A percentile compares a stretch with the other conserved stretches of the same genome.
phyloP scores from a whole-genome alignment of 345 rosid genomes.

The Garcia nutans region DNA sequence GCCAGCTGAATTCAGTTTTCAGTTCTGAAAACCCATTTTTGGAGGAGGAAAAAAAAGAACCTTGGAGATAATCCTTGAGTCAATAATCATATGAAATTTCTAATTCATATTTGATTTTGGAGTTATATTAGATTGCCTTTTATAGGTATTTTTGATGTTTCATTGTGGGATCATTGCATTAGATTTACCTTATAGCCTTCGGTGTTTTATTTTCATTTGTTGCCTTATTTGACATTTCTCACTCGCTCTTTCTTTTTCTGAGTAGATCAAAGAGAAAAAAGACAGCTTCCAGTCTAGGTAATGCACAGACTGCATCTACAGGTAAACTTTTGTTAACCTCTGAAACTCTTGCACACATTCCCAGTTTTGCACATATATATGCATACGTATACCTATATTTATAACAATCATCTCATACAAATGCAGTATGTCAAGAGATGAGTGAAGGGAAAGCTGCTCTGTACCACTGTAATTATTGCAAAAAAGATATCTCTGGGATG shows the following conservation, averaged over 20 bases:
- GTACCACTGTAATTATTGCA: slow-evolving; percentile 89
- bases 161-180: neutral
- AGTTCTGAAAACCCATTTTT: neutral
- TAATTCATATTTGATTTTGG: neutral
- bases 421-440: slow-evolving; percentile 42
- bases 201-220: neutral
- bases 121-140: neutral
- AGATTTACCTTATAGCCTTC: neutral
- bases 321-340: slow-evolving; percentile 26
- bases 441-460: slow-evolving; percentile 52
- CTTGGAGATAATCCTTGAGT: neutral
- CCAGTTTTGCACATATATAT: neutral
- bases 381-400: neutral
- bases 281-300: slow-evolving; percentile 42
- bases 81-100: neutral
- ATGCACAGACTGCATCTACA: slow-evolving; percentile 37
- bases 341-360: neutral
- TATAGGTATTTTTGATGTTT: neutral
- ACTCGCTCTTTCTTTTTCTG: neutral
- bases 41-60: too few species aligned
- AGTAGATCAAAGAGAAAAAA: slow-evolving; percentile 67
- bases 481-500: slow-evolving; percentile 80
- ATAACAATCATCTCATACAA: neutral
- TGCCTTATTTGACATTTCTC: neutral
- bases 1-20: neutral